Evolutionary conservation across 495 filamentous ascomycete species (phyloP), one percentile per base, ranked within the genome.

Genomic region (Hypoxylon subgilvum): DNA sequence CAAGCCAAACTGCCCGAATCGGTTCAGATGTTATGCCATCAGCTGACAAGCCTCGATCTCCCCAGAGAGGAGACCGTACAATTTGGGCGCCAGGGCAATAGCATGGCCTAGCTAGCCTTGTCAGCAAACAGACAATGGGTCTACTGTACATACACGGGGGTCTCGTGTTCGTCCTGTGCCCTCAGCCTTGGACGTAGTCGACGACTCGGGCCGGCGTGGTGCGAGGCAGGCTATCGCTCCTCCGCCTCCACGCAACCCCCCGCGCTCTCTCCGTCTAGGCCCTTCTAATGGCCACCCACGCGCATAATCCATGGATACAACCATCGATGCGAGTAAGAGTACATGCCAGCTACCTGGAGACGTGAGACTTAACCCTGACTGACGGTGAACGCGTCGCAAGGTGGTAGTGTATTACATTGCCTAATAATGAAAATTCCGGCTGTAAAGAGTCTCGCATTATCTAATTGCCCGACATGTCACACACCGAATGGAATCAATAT

Each of bases 1-100:
- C 44, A 60, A 54, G 55, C 25, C 27, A 47, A 49, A 41, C 55
- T 60, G 55, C 61, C 56, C 55, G 44, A 48, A 60, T 46, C 44
- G 45, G 51, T 28, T 21, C 18, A 17, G 41, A 30, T 45, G 14
- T 18, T 39, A 47, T 55, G 53, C 16, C 30, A 55, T 60, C 56
- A 55, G 45, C 61, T 56, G 27, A 48, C 45, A 35, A 65, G 45
- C 61, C 41, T 41, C 38, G 39, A 46, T 21, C 39, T 36, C 19
- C n/a, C 9, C n/a, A n/a, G n/a, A 34, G 22, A 45, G 17, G 12
- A 23, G 27, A 38, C 22, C 32, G 16, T 45, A 32, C 42, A 28
- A 54, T 54, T n/a, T 58, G 49, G 42, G 38, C 22, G 50, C 48
- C 48, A 49, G 57, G 42, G 54, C 35, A 42, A 10, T 50, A 55